phyloP scores from a whole-genome alignment of 2,329 filamentous ascomycete genomes.

The Coniosporium tulheliwenetii region DNA sequence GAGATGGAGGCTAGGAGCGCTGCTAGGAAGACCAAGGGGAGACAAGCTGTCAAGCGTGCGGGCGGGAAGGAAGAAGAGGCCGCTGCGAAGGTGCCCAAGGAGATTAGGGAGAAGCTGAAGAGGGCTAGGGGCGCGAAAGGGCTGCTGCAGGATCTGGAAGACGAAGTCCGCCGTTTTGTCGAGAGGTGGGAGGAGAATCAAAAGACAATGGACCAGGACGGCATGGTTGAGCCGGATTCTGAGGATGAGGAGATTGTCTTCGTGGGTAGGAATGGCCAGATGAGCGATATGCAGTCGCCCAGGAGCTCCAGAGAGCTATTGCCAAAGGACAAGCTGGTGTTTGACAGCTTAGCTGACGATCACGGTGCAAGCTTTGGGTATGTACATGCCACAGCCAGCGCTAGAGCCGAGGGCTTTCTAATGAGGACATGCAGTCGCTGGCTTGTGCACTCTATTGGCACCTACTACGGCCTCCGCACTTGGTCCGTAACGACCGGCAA shows the following conservation, averaged over 20 bases:
- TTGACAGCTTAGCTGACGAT: slow-evolving; percentile 64
- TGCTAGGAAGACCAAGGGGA: slow-evolving; percentile 18
- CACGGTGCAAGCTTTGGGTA: slow-evolving; percentile 70
- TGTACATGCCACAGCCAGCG: slow-evolving; percentile 16
- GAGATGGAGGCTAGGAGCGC: slow-evolving; percentile 27
- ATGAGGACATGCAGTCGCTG: slow-evolving; percentile 48
- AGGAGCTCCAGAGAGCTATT: slow-evolving; percentile 36
- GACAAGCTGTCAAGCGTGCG: slow-evolving; percentile 12
- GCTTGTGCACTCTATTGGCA: slow-evolving; percentile 82
- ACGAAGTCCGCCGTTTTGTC: slow-evolving; percentile 66
- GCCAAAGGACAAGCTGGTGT: slow-evolving; percentile 54
- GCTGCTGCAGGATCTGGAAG: slow-evolving; percentile 71
- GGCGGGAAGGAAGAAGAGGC: slow-evolving; percentile 24
- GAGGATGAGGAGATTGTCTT: slow-evolving; percentile 87
- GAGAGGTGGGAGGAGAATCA: slow-evolving; percentile 41
- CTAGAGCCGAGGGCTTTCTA: not conserved
- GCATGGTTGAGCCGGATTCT: slow-evolving; percentile 29
- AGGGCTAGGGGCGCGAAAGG: slow-evolving; percentile 60
- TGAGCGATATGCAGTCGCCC: slow-evolving; percentile 40
- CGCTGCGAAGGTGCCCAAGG: slow-evolving; percentile 50
- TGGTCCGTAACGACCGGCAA: slow-evolving; percentile 60
- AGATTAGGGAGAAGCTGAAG: slow-evolving; percentile 69
- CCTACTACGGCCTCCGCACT: slow-evolving; percentile 80
- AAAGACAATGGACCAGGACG: slow-evolving; percentile 30
- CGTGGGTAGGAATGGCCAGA: slow-evolving; percentile 52